Base-by-base conservation (phyloP, 208 protist species). In the Jaenimonas drosophilae region DNA sequence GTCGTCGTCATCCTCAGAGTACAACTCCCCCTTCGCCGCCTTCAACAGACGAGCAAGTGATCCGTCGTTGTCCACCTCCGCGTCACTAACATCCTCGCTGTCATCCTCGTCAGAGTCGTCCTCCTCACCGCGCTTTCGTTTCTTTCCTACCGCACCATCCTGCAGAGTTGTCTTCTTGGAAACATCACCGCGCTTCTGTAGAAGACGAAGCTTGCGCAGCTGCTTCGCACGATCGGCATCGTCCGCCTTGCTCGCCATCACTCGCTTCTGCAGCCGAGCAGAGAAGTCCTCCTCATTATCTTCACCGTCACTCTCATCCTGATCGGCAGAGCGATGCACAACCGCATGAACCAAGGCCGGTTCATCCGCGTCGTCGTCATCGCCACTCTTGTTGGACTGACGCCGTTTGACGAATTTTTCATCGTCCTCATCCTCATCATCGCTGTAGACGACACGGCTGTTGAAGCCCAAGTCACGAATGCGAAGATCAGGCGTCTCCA, bases 401-500 rank as follows among this genome's bases (percentile, higher is more conserved):
- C n/a, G n/a, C n/a, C n/a, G n/a, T n/a, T n/a, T n/a, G n/a, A n/a
- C 3, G 28, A 1, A 2, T n/a, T 11, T 4, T 43, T 69, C 68
- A 1, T 72, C 76, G 1, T 81, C 74, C 7, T 76, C 75, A 9
- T 85, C 69, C n/a, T 84, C 73, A 32, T 81, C 70, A 17, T 75
- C 68, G 7, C 40, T 38, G 43, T 81, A 86, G 48, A 86, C 59
- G 37, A 72, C 74, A 40, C 53, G 77, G 47, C 75, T 62, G 49
- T 56, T 88, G 5, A 94, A 65, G 14, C 73, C 70, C 7, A 94
- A 53, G 39, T 94, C 85, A 1, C 70, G 63, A 42, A 94, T 70
- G 11, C 81, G 80, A 20, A 94, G 49, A 40, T 94, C 81, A 3
- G 81, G 65, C 7, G 57, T 83, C 42, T 94, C 76, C 56, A 94